These are phyloP conservation scores for Hypomyces rosellus DNA, from an alignment of 2,329 filamentous ascomycete species.

Conservation along the genomic window DNA sequence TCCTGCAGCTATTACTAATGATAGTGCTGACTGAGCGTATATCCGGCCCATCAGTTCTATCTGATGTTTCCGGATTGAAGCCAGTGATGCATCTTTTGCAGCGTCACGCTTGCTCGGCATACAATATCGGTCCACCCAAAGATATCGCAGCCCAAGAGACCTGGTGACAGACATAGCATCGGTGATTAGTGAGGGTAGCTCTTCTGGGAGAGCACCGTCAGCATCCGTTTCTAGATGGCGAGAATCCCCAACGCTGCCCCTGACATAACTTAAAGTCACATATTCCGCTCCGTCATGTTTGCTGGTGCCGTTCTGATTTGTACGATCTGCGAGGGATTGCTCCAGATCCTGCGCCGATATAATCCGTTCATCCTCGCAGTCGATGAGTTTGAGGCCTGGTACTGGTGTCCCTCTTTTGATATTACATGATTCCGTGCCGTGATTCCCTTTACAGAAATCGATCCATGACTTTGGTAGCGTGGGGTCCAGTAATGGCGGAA, in stretches of 20 bases:
- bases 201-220: background rate
- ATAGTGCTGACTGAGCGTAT: conserved; percentile 27
- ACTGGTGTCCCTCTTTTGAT: conserved; percentile 13
- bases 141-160: conserved; percentile 29
- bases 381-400: conserved; percentile 27
- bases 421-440: conserved; percentile 20
- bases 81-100: conserved; percentile 3
- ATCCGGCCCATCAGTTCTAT: conserved; percentile 28
- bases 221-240: background rate
- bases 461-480: conserved; percentile 28
- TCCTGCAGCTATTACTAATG: conserved; percentile 30
- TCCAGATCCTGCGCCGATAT: conserved; percentile 23
- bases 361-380: conserved; percentile 24
- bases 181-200: conserved; percentile 23
- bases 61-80: conserved; percentile 19
- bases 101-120: conserved; percentile 21
- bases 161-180: conserved; percentile 28
- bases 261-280: conserved; percentile 32
- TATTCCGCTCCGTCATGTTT: conserved; percentile 21
- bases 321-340: background rate
- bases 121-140: conserved; percentile 34
- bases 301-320: conserved; percentile 1
- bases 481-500: conserved; percentile 24
- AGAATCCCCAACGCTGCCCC: conserved; percentile 13
- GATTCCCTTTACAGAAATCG: conserved; percentile 27